Evolutionary conservation across 768 basidiomycete genomes (phyloP).

Genomic region (Hericium alpestre): DNA sequence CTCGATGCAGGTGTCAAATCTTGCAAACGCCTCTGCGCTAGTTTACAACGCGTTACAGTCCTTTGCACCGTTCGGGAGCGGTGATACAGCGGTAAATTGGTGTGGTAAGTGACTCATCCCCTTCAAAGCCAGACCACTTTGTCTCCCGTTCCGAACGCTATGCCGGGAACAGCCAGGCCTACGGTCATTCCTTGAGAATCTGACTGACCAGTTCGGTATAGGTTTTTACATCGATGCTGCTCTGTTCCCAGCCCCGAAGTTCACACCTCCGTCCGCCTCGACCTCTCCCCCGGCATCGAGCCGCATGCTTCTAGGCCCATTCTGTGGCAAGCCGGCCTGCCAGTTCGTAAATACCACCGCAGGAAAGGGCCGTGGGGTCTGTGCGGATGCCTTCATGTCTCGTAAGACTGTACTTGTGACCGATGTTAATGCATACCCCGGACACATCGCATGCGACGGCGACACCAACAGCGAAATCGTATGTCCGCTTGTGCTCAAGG

Average conservation of each 20-base stretch:
- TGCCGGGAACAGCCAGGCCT: too few relatives aligned
- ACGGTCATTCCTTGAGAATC: too few relatives aligned
- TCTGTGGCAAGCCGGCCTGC: slow-evolving; percentile 88
- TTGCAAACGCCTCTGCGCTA: slow-evolving; percentile 74
- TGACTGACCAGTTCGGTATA: slow-evolving; percentile 21
- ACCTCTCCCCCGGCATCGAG: slow-evolving; percentile 8
- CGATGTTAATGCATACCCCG: slow-evolving; percentile 74
- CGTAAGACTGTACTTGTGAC: slow-evolving; percentile 53
- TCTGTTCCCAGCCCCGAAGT: slow-evolving; percentile 45
- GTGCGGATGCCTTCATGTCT: slow-evolving; percentile 64
- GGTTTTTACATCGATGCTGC: slow-evolving; percentile 76
- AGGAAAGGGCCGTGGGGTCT: slow-evolving; percentile 63
- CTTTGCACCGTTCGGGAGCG: slow-evolving; percentile 58
- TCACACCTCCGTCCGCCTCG: slow-evolving; percentile 10
- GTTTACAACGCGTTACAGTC: slow-evolving; percentile 70
- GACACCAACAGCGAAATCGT: slow-evolving; percentile 89
- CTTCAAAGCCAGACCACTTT: too few relatives aligned
- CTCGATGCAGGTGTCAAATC: slow-evolving; percentile 60
- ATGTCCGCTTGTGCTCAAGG: slow-evolving; percentile 48
- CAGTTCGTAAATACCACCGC: slow-evolving; percentile 57
- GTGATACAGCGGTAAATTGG: slow-evolving; percentile 77
- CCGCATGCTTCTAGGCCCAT: slow-evolving; percentile 65
- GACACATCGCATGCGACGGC: slow-evolving; percentile 91
- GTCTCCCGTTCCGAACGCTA: too few relatives aligned
- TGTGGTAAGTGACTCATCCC: slow-evolving; percentile 50